Evolutionary conservation across 78 protist species (phyloP).

Genomic region (Monosiga brevicollis): DNA sequence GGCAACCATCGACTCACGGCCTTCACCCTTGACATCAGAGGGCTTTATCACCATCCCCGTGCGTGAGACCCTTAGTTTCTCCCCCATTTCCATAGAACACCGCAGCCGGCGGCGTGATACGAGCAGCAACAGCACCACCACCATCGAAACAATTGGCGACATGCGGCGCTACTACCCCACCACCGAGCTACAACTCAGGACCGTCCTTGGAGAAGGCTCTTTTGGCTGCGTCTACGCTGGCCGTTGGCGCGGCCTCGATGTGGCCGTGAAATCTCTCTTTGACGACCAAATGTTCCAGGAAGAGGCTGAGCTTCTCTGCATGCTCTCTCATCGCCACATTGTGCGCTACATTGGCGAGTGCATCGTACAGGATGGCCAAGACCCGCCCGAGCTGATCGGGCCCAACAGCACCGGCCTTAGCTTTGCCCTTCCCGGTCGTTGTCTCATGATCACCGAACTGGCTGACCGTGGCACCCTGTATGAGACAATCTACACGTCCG

Average conservation of each 20-base stretch:
- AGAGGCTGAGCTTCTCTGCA: not conserved
- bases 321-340: not conserved
- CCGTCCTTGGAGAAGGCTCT: too few species aligned
- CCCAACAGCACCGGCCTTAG: not conserved
- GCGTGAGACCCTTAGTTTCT: too few species aligned
- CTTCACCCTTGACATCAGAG: too few species aligned
- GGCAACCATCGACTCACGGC: too few species aligned
- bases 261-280: not conserved
- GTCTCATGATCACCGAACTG: not conserved
- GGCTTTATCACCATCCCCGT: too few species aligned
- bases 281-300: not conserved
- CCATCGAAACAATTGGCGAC: too few species aligned
- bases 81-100: too few species aligned
- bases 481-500: not conserved
- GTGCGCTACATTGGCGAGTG: not conserved
- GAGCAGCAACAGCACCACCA: too few species aligned
- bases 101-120: too few species aligned
- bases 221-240: not conserved
- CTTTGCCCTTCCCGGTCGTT: not conserved
- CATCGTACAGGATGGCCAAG: not conserved
- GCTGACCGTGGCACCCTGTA: not conserved
- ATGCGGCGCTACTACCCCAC: too few species aligned
- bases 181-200: too few species aligned
- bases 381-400: too few species aligned
- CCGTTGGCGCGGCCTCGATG: not conserved